Percentiles rank a stretch among this genome's conserved stretches.
Evolutionary conservation across 2,329 filamentous ascomycete species (phyloP).

Genomic region (Dendryphion nanum): DNA sequence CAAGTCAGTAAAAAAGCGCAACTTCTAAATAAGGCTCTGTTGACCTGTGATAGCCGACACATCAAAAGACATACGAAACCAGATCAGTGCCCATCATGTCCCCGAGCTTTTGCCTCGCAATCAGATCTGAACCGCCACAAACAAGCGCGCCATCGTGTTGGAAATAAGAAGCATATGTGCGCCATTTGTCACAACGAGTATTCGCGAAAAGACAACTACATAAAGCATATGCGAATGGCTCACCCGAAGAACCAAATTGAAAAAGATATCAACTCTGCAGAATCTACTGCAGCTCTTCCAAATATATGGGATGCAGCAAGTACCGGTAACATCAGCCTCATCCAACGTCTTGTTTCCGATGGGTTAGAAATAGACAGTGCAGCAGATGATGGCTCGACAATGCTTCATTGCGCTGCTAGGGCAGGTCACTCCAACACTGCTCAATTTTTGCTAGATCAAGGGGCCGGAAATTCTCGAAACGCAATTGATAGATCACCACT

Average conservation of each 20-base stretch:
- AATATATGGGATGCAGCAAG: neutral
- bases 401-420: slow-evolving; percentile 15
- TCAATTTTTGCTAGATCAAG: slow-evolving; percentile 4
- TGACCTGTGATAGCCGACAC: too few relatives aligned
- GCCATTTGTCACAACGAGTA: slow-evolving; percentile 3
- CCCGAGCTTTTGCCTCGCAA: slow-evolving; percentile 7
- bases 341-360: neutral
- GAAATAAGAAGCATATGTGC: slow-evolving; percentile 6
- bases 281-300: neutral
- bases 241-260: slow-evolving; percentile 1
- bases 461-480: slow-evolving; percentile 1
- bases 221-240: slow-evolving; percentile 3
- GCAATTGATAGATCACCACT: slow-evolving; percentile 3
- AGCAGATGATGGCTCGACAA: slow-evolving; percentile 11
- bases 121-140: slow-evolving; percentile 8
- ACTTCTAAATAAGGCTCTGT: too few relatives aligned
- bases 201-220: slow-evolving; percentile 10
- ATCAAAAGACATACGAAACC: too few relatives aligned
- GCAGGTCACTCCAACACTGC: slow-evolving; percentile 4
- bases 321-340: neutral
- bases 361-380: slow-evolving; percentile 2
- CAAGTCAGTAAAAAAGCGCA: too few relatives aligned
- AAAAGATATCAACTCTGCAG: neutral
- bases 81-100: too few relatives aligned
- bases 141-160: slow-evolving; percentile 6